phyloP scores from a whole-genome alignment of 2,329 filamentous ascomycete genomes.

The Monosporascus ibericus region DNA sequence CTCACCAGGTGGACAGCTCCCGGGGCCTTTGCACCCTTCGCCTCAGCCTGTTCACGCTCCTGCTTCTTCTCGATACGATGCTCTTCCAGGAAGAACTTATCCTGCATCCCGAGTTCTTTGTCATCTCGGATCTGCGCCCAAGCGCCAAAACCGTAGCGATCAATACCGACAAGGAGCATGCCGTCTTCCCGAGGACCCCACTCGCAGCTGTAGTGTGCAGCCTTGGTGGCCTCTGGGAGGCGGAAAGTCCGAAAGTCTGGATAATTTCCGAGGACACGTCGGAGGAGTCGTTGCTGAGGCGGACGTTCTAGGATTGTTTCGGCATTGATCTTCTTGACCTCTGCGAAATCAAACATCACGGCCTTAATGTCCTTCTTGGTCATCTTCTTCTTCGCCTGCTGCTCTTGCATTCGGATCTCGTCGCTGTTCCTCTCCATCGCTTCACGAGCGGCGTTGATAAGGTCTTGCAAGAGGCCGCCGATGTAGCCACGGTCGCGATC shows the following conservation, averaged over 20 bases:
- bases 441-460: slow-evolving; percentile 53
- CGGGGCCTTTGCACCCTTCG: slow-evolving; percentile 81
- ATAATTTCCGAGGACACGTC: slow-evolving; percentile 60
- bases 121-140: slow-evolving; percentile 96
- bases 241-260: slow-evolving; percentile 75
- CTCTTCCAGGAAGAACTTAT: slow-evolving; percentile 95
- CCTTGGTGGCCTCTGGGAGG: slow-evolving; percentile 85
- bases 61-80: slow-evolving; percentile 98
- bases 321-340: slow-evolving; percentile 91
- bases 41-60: slow-evolving; percentile 72
- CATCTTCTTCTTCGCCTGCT: slow-evolving; percentile 70
- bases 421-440: slow-evolving; percentile 63
- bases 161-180: slow-evolving; percentile 93
- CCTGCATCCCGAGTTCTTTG: slow-evolving; percentile 71
- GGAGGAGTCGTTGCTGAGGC: slow-evolving; percentile 78
- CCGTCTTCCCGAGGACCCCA: slow-evolving; percentile 94
- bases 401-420: slow-evolving; percentile 72
- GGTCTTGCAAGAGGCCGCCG: slow-evolving; percentile 67
- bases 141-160: slow-evolving; percentile 88
- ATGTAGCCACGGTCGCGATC: slow-evolving; percentile 81
- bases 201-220: slow-evolving; percentile 81
- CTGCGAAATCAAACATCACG: slow-evolving; percentile 88
- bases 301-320: slow-evolving; percentile 92
- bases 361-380: slow-evolving; percentile 99
- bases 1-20: slow-evolving; percentile 97